Base-by-base conservation (phyloP, 192 early-diverging fungal species). In the Phlyctochytrium bullatum region DNA sequence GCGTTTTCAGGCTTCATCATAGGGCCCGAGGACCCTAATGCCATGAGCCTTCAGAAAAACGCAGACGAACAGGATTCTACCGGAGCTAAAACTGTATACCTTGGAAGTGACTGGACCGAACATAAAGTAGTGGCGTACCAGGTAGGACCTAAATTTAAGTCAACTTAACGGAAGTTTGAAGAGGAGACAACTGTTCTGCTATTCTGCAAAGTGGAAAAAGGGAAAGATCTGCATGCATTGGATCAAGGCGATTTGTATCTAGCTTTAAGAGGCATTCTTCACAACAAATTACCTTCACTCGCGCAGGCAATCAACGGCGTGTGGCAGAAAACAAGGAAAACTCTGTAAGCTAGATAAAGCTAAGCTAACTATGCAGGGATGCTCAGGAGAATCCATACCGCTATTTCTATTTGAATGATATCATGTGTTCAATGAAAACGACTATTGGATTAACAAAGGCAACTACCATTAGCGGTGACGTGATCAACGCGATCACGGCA, bases 1-100 rank as follows among this genome's bases (percentile, higher is more conserved):
- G 61, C n/a, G 59, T 76, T 73, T 34, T 67, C 74, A 20, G 74
- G 74, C 17, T 76, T 53, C 36, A 29, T 76, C 23, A 65, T 76
- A 2, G 74, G 74, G 2, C 74, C 74, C n/a, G 35, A 59, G 0
- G 23, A 67, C 33, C 25, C 52, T 40, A 65, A 28, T 28, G 27
- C 14, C 27, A 6, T 10, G 6, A 25, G 54, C 12, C 20, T 47
- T 14, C 40, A 14, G 6, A 14, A 6, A 20, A 47, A 6, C 10
- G 10, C 40, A 20, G 40, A 47, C 6, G 40, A 35, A 3, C 16
- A 32, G 31, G 63, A 27, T 27, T 34, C 35, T 52, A 23, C 35
- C 29, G 61, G 58, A 0, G 52, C 59, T 24, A 71, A 71, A 31
- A 52, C 47, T 30, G 28, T 72, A 0, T 76, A 51, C 54, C n/a